Evolutionary conservation across 495 filamentous ascomycete species (phyloP).

Genomic region (Chaetomium tenue): DNA sequence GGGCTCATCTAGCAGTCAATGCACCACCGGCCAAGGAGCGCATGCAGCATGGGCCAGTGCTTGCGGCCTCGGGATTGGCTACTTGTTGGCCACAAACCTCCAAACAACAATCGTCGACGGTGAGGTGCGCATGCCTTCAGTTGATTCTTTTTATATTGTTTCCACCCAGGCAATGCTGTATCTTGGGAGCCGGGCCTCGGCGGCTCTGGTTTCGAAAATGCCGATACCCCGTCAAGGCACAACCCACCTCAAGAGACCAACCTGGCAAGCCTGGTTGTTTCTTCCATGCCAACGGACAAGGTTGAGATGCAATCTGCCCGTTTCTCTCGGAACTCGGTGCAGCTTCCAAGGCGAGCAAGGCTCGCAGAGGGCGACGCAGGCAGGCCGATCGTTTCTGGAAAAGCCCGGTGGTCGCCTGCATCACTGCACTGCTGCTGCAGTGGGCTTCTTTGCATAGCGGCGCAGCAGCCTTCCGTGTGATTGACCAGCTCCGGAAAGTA

Average conservation of each 20-base stretch:
- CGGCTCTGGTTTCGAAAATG: no score
- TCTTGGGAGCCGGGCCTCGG: no score
- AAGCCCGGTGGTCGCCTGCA: slow-evolving; percentile 20
- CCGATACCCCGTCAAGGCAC: no score
- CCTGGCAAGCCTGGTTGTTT: background rate
- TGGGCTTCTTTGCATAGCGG: slow-evolving; percentile 23
- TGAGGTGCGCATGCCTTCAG: no score
- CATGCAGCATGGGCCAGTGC: no score
- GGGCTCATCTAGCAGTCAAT: slow-evolving; percentile 6
- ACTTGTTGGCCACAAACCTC: no score
- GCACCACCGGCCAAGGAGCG: background rate
- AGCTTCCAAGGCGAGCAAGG: background rate
- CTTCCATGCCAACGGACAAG: background rate
- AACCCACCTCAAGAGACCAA: no score
- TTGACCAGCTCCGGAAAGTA: slow-evolving; percentile 28
- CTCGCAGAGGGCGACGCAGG: background rate
- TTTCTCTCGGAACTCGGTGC: slow-evolving; percentile 20
- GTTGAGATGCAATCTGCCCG: slow-evolving; percentile 23
- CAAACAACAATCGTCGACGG: no score
- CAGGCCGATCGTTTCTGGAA: slow-evolving; percentile 20
- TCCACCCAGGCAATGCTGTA: no score
- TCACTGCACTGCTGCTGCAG: slow-evolving; percentile 7
- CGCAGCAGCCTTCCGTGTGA: slow-evolving; percentile 31
- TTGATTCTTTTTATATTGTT: no score
- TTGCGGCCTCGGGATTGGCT: no score